Evolutionary conservation across 2,329 filamentous ascomycete genomes (phyloP), one percentile per base, ranked within the genome.

Genomic region (Aplosporella prunicola): DNA sequence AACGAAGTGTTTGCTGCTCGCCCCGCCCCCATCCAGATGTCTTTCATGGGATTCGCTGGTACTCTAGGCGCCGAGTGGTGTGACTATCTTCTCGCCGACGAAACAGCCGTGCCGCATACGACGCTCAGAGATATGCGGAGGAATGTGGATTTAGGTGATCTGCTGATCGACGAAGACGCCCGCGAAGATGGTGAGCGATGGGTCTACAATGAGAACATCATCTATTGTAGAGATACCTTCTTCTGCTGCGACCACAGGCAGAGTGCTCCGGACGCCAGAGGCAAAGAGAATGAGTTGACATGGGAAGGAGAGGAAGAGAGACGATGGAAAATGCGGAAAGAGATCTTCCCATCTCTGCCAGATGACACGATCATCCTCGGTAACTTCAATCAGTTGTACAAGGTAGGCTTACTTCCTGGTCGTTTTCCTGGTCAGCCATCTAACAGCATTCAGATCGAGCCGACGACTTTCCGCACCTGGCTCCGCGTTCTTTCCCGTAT

Each of bases 361-460:
- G 82, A 96, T 51, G 80, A 94, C 55, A 74, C 78, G 14, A 78
- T 98, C 50, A 95, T 98, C 50, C 72, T 98, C 41, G 91, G 86
- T 5, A 98, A 98, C 60, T 98, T 98, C 63, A 98, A 98, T 55
- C 91, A 98, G 59, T 69, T 98, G 20, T 98, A 98, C 66, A 98
- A 98, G 78, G 88, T 91, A 68, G 46, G 68, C 51, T 20, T 8
- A 10, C 10, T 28, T 9, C 6, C n/a, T n/a, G 10, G 3, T 20
- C 8, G 31, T 10, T n/a, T 11, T n/a, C 24, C 3, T 22, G 4
- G 4, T 16, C 28, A 18, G 3, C n/a, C 22, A 25, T 17, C 47
- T 52, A 42, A 59, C 43, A 28, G 14, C 5, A 5, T 9, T 20
- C 43, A 94, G 87, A 96, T 98, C 61, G 91, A 98, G 49, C 91